Percentiles rank a stretch among this genome's conserved stretches.
Conservation (phyloP, 768 basidiomycete genomes). For the Russula sp. region DNA sequence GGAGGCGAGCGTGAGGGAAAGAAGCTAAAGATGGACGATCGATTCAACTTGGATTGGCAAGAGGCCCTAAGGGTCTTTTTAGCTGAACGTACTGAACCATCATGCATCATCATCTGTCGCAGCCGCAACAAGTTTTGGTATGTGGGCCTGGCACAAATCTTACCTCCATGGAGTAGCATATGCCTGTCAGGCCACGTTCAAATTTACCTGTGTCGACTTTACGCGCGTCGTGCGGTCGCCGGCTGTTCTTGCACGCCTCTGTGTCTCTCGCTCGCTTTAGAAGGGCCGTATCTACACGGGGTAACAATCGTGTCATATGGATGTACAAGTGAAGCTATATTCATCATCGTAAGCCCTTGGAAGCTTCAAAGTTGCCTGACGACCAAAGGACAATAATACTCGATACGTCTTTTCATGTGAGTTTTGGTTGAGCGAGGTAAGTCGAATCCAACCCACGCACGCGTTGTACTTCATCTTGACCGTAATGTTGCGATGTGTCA, state of each 20-base stretch:
- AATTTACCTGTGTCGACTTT: neutral
- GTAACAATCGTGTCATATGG: neutral
- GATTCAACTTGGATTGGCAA: no score
- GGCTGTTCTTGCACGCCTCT: neutral
- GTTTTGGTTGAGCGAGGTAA: neutral
- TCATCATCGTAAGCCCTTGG: neutral
- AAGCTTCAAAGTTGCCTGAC: neutral
- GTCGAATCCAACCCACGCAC: neutral
- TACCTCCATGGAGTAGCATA: neutral
- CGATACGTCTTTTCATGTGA: neutral
- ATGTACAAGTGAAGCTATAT: neutral
- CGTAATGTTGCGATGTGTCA: neutral
- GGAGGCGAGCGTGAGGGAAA: no score
- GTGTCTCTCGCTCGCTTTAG: neutral
- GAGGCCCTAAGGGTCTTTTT: no score
- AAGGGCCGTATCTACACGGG: neutral
- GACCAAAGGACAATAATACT: neutral
- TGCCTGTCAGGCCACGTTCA: neutral
- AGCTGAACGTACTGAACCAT: no score
- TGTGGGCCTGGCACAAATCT: neutral
- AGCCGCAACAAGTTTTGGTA: neutral
- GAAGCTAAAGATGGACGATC: neutral
- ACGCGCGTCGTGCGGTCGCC: neutral
- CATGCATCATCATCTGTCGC: no score
- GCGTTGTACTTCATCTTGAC: neutral